Percentiles rank a stretch among this genome's conserved stretches.
Evolutionary conservation across 2,329 filamentous ascomycete genomes (phyloP).

Genomic region (Orbilia brochopaga): DNA sequence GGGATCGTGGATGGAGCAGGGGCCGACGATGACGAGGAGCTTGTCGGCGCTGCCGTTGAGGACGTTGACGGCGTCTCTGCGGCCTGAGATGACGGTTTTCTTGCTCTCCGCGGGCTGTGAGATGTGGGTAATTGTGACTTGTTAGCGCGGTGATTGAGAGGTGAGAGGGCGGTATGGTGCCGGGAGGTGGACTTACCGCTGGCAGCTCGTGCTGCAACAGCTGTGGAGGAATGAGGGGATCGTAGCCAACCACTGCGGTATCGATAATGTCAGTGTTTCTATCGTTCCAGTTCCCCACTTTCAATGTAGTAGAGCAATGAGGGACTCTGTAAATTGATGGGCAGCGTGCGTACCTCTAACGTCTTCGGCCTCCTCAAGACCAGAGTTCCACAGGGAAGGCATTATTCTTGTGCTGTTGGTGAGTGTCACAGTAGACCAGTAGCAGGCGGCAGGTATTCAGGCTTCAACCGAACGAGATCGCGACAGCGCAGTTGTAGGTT

Average conservation of each 20-base stretch:
- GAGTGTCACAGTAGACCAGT: constrained; percentile 9
- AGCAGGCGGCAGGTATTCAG: not conserved
- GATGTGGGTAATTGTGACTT: constrained; percentile 15
- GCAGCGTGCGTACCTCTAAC: constrained; percentile 50
- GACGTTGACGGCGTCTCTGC: constrained; percentile 67
- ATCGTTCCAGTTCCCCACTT: not conserved
- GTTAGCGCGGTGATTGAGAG: constrained; percentile 24
- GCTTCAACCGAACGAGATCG: too few relatives aligned
- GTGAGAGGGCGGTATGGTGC: constrained; percentile 3
- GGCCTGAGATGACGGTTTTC: constrained; percentile 66
- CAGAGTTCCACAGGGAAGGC: constrained; percentile 49
- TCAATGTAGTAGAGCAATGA: constrained; percentile 8
- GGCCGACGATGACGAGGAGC: constrained; percentile 82
- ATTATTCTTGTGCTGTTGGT: constrained; percentile 22
- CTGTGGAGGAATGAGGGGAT: constrained; percentile 54
- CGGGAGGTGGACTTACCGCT: constrained; percentile 49
- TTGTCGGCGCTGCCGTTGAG: constrained; percentile 67
- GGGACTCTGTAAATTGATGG: constrained; percentile 13
- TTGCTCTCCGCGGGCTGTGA: constrained; percentile 59
- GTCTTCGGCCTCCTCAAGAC: constrained; percentile 53
- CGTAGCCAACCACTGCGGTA: constrained; percentile 53
- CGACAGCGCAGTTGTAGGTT: too few relatives aligned
- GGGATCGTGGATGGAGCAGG: constrained; percentile 97
- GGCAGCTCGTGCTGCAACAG: constrained; percentile 55
- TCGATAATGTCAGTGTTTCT: constrained; percentile 11